A percentile compares a stretch with the other conserved stretches of the same genome.
phyloP scores from a whole-genome alignment of 495 filamentous ascomycete genomes.

The Aspergillus homomorphus region DNA sequence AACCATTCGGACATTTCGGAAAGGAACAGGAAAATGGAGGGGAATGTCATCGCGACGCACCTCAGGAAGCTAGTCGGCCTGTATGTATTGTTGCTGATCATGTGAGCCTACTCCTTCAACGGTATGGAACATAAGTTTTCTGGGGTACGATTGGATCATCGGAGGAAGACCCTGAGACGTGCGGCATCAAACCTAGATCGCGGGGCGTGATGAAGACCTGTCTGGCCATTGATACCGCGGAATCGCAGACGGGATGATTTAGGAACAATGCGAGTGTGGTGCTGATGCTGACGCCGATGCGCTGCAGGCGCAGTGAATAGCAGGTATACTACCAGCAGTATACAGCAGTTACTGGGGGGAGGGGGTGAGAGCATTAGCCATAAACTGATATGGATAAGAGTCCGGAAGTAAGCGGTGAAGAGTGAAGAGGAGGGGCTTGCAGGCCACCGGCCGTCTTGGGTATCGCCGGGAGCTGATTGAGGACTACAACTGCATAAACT shows the following conservation, averaged over 20 bases:
- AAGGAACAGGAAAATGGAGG: constrained; percentile 6
- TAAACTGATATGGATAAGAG: constrained; percentile 5
- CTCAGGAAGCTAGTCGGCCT: constrained; percentile 12
- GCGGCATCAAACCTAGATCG: constrained; percentile 6
- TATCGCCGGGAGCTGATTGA: constrained; percentile 6
- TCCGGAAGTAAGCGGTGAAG: constrained; percentile 23
- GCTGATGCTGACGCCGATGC: background rate
- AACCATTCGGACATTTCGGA: constrained; percentile 45
- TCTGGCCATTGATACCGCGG: constrained; percentile 11
- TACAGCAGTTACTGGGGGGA: constrained; percentile 8
- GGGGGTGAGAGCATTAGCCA: constrained; percentile 7
- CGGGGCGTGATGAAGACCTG: background rate
- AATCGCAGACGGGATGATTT: constrained; percentile 13
- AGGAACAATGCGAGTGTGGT: constrained; percentile 8
- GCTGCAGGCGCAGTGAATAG: constrained; percentile 11
- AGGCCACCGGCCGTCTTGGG: constrained; percentile 10
- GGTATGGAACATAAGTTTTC: background rate
- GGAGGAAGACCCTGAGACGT: constrained; percentile 10
- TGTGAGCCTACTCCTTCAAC: constrained; percentile 19
- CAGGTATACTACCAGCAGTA: background rate
- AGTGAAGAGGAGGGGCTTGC: constrained; percentile 15
- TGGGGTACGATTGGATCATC: background rate
- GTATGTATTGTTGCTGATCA: constrained; percentile 20
- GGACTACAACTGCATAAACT: background rate
- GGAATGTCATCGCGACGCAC: constrained; percentile 18